Conservation (phyloP, 2,329 filamentous ascomycete species). For the Aureobasidium namibiae region DNA sequence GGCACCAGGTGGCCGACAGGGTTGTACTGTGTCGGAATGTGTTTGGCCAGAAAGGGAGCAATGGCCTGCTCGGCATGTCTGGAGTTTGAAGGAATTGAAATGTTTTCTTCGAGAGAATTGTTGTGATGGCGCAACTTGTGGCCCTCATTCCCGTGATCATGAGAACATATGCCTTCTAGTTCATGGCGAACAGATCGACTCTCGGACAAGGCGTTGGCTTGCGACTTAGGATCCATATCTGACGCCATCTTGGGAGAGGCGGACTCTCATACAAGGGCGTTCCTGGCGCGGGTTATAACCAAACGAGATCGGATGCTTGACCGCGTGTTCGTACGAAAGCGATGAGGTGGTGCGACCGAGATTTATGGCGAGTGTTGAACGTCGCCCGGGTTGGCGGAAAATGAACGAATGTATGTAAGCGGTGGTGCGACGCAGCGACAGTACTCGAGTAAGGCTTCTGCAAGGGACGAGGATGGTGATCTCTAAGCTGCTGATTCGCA, state of each 20-base stretch:
- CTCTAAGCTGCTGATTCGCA: not conserved
- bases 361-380: not conserved
- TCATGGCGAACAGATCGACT: slow-evolving; percentile 8
- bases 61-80: slow-evolving; percentile 70
- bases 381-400: not conserved
- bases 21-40: slow-evolving; percentile 84
- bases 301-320: too few relatives aligned
- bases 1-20: slow-evolving; percentile 50
- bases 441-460: too few relatives aligned
- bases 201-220: not conserved
- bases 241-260: slow-evolving; percentile 4
- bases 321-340: not conserved
- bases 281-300: not conserved
- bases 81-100: slow-evolving; percentile 37
- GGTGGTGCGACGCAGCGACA: slow-evolving; percentile 8
- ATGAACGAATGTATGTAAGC: slow-evolving; percentile 5
- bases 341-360: not conserved
- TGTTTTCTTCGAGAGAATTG: slow-evolving; percentile 23
- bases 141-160: slow-evolving; percentile 27
- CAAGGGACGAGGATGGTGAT: slow-evolving; percentile 5
- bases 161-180: slow-evolving; percentile 22
- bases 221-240: not conserved
- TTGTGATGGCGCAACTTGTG: slow-evolving; percentile 16
- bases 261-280: not conserved
- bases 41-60: slow-evolving; percentile 79